phyloP scores from a whole-genome alignment of 129 eudicot species.

The Centrapalus pauciflorus region DNA sequence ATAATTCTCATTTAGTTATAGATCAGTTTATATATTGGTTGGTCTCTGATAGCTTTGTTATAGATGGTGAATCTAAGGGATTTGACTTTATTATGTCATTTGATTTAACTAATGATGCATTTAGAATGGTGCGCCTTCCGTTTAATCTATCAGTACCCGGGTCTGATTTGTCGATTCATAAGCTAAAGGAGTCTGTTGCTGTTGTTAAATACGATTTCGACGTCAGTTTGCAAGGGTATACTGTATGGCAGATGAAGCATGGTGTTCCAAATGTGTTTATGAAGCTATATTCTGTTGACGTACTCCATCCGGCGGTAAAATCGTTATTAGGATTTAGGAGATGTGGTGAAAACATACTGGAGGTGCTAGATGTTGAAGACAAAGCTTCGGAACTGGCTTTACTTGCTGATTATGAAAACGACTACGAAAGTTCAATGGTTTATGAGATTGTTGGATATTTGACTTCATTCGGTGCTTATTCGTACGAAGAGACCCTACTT shows the following conservation, averaged over 20 bases:
- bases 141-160: too few relatives aligned
- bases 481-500: too few relatives aligned
- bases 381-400: too few relatives aligned
- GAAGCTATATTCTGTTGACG: neutral
- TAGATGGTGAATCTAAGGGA: too few relatives aligned
- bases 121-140: neutral
- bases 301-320: neutral
- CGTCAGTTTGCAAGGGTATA: neutral
- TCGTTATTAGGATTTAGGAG: conserved; percentile 17
- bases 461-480: too few relatives aligned
- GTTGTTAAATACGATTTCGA: neutral
- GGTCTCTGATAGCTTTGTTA: conserved; percentile 5
- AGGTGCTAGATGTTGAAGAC: neutral
- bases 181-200: neutral
- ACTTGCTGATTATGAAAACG: too few relatives aligned
- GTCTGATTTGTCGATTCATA: neutral
- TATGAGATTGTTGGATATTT: too few relatives aligned
- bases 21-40: conserved; percentile 35
- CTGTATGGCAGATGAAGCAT: neutral
- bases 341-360: conserved; percentile 12
- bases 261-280: neutral
- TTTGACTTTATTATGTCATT: neutral
- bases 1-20: conserved; percentile 29
- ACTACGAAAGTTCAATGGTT: too few relatives aligned
- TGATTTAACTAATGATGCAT: neutral